phyloP scores from a whole-genome alignment of 2,329 filamentous ascomycete genomes.

The Verruconis gallopava region DNA sequence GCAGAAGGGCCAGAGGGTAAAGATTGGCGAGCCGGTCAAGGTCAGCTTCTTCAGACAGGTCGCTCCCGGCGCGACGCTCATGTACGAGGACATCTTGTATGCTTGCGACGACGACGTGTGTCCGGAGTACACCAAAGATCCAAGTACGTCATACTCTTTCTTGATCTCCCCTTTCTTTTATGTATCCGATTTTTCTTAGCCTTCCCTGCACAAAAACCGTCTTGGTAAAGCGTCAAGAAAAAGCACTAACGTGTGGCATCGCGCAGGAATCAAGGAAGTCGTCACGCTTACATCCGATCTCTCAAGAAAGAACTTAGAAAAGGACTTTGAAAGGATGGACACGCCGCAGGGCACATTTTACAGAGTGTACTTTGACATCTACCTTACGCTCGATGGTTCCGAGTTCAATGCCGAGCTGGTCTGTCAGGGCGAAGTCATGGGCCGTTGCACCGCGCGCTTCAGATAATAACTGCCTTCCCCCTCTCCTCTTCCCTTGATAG shows the following conservation, averaged over 20 bases:
- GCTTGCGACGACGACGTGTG: conserved; percentile 97
- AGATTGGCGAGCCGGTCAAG: conserved; percentile 98
- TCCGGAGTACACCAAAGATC: conserved; percentile 98
- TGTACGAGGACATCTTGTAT: conserved; percentile 98
- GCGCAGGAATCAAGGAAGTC: conserved; percentile 89
- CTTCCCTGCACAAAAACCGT: neutral
- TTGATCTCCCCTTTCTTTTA: neutral
- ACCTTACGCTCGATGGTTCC: conserved; percentile 81
- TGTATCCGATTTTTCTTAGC: too few species aligned
- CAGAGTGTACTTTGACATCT: conserved; percentile 59
- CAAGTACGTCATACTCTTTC: conserved; percentile 68
- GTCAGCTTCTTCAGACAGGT: conserved; percentile 98
- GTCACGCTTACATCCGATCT: conserved; percentile 95
- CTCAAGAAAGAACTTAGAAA: conserved; percentile 95
- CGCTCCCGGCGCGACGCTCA: conserved; percentile 87
- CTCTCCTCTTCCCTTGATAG: too few species aligned
- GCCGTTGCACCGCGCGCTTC: conserved; percentile 85
- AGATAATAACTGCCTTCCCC: too few species aligned
- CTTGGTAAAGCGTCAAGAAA: neutral
- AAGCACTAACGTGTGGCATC: conserved; percentile 9
- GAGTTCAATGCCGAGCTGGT: conserved; percentile 97
- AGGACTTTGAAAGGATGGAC: conserved; percentile 99
- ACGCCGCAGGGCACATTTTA: conserved; percentile 73
- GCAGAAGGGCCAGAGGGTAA: conserved; percentile 95
- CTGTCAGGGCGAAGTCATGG: conserved; percentile 99